A percentile compares a stretch with the other conserved stretches of the same genome.
These are phyloP conservation scores for Podospora anserina DNA, from an alignment of 495 filamentous ascomycete species.

Conservation along the genomic window DNA sequence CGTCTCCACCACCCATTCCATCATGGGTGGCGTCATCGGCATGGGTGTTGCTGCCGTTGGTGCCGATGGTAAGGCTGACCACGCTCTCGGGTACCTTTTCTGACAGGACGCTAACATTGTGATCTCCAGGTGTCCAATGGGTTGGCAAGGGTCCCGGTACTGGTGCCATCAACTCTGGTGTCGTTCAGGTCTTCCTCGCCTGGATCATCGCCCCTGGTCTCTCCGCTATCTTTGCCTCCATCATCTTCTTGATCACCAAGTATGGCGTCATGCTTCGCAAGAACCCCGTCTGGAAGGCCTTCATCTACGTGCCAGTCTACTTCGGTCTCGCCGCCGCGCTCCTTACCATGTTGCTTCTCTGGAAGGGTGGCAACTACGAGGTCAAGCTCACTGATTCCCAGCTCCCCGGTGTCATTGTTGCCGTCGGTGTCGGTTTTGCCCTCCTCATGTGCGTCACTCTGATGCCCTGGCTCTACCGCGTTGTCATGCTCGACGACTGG, in stretches of 20 bases:
- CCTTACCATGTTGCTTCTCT: slow-evolving; percentile 62
- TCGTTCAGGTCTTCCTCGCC: slow-evolving; percentile 46
- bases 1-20: slow-evolving; percentile 64
- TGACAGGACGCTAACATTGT: background rate
- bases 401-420: slow-evolving; percentile 54
- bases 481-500: slow-evolving; percentile 54
- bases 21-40: slow-evolving; percentile 60
- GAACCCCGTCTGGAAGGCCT: slow-evolving; percentile 55
- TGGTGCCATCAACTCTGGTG: slow-evolving; percentile 49
- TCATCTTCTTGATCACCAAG: slow-evolving; percentile 64
- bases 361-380: slow-evolving; percentile 49
- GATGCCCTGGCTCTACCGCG: slow-evolving; percentile 60
- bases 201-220: slow-evolving; percentile 63
- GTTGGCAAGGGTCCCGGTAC: slow-evolving; percentile 37
- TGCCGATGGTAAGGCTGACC: slow-evolving; percentile 42
- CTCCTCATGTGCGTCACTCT: slow-evolving; percentile 56
- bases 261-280: slow-evolving; percentile 57
- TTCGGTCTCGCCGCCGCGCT: slow-evolving; percentile 59
- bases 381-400: slow-evolving; percentile 45
- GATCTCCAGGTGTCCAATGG: slow-evolving; percentile 48
- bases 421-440: slow-evolving; percentile 54
- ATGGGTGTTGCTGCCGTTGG: slow-evolving; percentile 60
- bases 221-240: slow-evolving; percentile 51
- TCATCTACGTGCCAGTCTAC: slow-evolving; percentile 59
- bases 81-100: slow-evolving; percentile 24